phyloP scores from a whole-genome alignment of 495 filamentous ascomycete genomes.

The Beverwykella pulmonaria region DNA sequence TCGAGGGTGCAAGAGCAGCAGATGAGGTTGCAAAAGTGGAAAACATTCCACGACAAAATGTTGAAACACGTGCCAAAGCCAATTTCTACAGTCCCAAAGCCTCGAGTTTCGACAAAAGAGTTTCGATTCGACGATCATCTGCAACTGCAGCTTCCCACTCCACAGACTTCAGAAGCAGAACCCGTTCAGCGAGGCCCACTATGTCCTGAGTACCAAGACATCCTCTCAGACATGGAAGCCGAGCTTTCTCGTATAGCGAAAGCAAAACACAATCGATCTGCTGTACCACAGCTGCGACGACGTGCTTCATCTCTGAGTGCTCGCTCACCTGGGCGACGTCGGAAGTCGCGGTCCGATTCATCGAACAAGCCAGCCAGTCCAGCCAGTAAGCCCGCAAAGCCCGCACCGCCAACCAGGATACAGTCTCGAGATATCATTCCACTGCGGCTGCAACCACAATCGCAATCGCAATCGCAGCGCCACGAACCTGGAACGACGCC shows the following conservation, averaged over 20 bases:
- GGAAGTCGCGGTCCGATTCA: slow-evolving; percentile 28
- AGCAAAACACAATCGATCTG: slow-evolving; percentile 11
- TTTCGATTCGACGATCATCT: slow-evolving; percentile 27
- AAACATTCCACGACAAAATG: slow-evolving; percentile 61
- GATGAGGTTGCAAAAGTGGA: slow-evolving; percentile 68
- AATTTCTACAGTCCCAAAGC: slow-evolving; percentile 12
- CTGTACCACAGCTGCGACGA: slow-evolving; percentile 3
- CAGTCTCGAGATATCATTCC: slow-evolving; percentile 11
- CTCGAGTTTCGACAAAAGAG: neutral
- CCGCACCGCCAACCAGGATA: slow-evolving; percentile 7
- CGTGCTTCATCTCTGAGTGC: slow-evolving; percentile 22
- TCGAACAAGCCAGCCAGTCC: slow-evolving; percentile 9
- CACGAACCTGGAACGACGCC: slow-evolving; percentile 6
- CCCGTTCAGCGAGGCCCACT: neutral
- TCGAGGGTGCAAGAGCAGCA: slow-evolving; percentile 64
- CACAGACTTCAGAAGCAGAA: neutral
- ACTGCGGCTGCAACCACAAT: neutral
- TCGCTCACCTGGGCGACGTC: slow-evolving; percentile 18
- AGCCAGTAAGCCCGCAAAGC: slow-evolving; percentile 1
- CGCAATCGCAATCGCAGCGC: neutral
- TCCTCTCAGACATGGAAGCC: slow-evolving; percentile 30
- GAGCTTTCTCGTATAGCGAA: slow-evolving; percentile 18
- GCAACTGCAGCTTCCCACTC: slow-evolving; percentile 13
- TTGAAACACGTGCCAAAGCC: slow-evolving; percentile 35
- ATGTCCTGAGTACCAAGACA: slow-evolving; percentile 22